Evolutionary conservation across 116 monocot genomes (phyloP).

Genomic region (Trichopus zeylanicus): DNA sequence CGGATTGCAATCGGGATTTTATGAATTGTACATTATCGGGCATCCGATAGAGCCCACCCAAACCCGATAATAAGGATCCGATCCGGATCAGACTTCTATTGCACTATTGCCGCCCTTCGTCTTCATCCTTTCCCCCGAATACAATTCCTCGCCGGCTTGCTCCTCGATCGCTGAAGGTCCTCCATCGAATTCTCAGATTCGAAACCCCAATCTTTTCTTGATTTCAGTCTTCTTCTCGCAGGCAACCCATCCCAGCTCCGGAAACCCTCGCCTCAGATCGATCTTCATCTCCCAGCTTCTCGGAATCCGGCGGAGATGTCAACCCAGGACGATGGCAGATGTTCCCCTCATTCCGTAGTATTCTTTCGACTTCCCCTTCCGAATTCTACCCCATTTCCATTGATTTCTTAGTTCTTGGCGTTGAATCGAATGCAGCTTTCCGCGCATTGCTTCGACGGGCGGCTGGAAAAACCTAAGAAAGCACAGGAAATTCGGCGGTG

Average conservation of each 20-base stretch:
- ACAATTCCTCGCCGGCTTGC: background rate
- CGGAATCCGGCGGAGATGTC: too few species aligned
- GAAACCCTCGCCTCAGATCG: background rate
- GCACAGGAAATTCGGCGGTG: too few species aligned
- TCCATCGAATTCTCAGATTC: background rate
- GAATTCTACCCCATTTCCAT: background rate
- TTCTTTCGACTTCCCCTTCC: background rate
- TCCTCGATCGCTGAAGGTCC: background rate
- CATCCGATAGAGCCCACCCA: too few species aligned
- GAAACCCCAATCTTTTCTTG: background rate
- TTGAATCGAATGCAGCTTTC: conserved; percentile 23
- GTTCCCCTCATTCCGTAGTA: conserved; percentile 26
- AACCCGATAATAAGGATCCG: too few species aligned
- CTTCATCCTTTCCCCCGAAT: too few species aligned
- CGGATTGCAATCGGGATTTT: too few species aligned
- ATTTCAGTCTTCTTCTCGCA: background rate
- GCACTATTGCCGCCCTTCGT: too few species aligned
- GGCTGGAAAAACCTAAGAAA: too few species aligned
- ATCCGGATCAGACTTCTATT: too few species aligned
- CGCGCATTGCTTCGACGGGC: conserved; percentile 39
- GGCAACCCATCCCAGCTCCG: background rate
- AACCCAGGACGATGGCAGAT: conserved; percentile 13
- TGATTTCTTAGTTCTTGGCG: background rate
- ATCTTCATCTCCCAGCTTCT: background rate
- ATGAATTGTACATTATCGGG: too few species aligned